Conservation (phyloP, 495 filamentous ascomycete genomes). For the Geopyxis carbonaria region DNA sequence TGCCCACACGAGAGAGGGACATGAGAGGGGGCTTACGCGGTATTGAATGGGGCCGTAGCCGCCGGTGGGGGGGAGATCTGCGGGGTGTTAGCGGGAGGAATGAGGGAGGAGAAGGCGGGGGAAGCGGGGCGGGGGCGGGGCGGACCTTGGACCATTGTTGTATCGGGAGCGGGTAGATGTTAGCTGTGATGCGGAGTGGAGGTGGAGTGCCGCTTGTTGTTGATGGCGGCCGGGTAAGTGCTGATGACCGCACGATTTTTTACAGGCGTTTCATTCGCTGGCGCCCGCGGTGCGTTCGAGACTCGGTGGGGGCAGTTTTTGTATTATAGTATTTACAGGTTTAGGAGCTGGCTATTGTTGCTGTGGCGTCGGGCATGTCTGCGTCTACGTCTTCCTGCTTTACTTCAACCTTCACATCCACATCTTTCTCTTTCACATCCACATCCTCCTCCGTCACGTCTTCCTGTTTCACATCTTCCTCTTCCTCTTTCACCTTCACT, state of each 20-base stretch:
- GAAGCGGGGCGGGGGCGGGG: no score
- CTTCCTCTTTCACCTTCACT: background rate
- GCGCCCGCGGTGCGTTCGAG: background rate
- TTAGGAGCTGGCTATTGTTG: no score
- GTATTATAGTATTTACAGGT: no score
- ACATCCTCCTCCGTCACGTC: background rate
- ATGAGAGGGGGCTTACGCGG: slow-evolving; percentile 42
- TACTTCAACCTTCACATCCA: background rate
- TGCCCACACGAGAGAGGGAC: background rate
- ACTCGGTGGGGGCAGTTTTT: background rate
- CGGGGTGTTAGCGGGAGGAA: no score
- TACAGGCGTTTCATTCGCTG: background rate
- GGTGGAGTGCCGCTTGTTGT: no score
- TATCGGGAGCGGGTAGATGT: no score
- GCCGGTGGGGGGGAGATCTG: slow-evolving; percentile 86
- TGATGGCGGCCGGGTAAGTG: no score
- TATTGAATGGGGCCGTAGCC: slow-evolving; percentile 94
- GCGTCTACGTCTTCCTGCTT: background rate
- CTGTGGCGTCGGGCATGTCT: background rate
- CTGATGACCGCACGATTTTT: no score
- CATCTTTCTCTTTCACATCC: background rate
- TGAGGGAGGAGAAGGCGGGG: no score
- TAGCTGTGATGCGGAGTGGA: no score
- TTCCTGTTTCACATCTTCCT: background rate
- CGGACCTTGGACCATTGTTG: no score